Base-by-base conservation (phyloP, 805 yeast species). In the Priceomyces fermenticarens region DNA sequence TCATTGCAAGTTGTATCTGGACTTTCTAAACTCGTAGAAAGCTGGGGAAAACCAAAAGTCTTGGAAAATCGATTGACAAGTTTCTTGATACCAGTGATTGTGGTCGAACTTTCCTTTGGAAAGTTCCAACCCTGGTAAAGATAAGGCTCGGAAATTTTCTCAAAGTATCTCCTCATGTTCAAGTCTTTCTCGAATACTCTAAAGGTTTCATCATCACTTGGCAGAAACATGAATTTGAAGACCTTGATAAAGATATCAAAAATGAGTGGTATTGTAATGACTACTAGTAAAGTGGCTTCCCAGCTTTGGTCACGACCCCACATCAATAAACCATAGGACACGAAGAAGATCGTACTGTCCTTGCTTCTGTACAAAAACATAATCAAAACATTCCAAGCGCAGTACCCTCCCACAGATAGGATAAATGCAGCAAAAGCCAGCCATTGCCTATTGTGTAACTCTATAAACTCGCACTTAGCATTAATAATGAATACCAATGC, bases 301-400 rank as follows among this genome's bases (percentile, higher is more conserved):
- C 89, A 91, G 0, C 86, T 73, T n/a, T 70, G 58, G 56, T 93
- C 97, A 14, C 49, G 62, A 15, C 98, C 98, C 66, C 88, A 88
- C 38, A 79, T 79, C 36, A 80, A 62, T 36, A 93, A 68, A 2
- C 93, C 95, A 45, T 77, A 72, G 6, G 72, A 68, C 2, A 86
- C 97, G 58, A 77, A 86, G 61, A 78, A 89, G 10, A 86, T 85
- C 40, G 78, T 65, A 27, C 73, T 71, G 39, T 55, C 77, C 55
- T 65, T 77, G 49, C 55, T 62, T 53, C 62, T 67, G 58, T 87
- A 84, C n/a, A 90, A 63, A 3, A 73, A 75, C 55, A 90, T 86
- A 35, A 91, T 75, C 23, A 89, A 59, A 41, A 85, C 72, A 58
- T 87, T 81, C 97, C 97, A 93, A 10, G 82, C 51, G 6, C 85